A percentile compares a stretch with the other conserved stretches of the same genome.
These are phyloP conservation scores for Diutina catenulata DNA, from an alignment of 1,139 yeast species.

Conservation along the genomic window DNA sequence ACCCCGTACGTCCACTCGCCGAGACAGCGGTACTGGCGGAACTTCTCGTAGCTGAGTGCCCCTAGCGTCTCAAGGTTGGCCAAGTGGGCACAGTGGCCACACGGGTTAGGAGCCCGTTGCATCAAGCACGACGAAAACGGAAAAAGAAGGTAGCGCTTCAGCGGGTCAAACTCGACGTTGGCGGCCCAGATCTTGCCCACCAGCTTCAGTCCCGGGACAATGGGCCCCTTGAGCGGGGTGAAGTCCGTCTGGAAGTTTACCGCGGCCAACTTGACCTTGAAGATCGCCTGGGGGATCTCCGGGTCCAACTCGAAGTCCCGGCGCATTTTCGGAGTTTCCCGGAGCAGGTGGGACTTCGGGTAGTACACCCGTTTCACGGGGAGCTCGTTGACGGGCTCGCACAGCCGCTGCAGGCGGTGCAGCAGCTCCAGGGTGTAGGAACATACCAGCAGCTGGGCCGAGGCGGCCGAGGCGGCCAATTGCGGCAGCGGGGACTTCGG, in stretches of 20 bases:
- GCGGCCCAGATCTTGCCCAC: conserved; percentile 16
- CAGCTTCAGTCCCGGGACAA: conserved; percentile 24
- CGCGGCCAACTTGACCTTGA: conserved; percentile 4
- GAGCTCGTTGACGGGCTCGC: conserved; percentile 10
- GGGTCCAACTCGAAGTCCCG: conserved; percentile 14
- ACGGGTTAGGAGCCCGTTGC: conserved; percentile 12
- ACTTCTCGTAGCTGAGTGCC: conserved; percentile 8
- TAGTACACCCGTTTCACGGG: conserved; percentile 23
- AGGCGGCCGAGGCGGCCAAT: not conserved
- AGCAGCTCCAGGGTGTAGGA: not conserved
- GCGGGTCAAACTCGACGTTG: not conserved
- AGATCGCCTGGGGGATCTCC: conserved; percentile 9
- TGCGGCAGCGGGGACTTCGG: not conserved
- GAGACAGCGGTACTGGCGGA: conserved; percentile 14
- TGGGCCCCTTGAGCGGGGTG: conserved; percentile 6
- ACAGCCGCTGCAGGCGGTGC: not conserved
- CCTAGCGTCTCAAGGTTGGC: conserved; percentile 5
- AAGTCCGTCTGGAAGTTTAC: conserved; percentile 6
- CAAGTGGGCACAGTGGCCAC: conserved; percentile 16
- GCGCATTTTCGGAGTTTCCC: conserved; percentile 21
- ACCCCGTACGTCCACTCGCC: conserved; percentile 21
- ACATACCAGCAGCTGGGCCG: not conserved
- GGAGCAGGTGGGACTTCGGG: conserved; percentile 11
- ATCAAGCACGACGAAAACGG: conserved; percentile 26
- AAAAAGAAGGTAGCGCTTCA: conserved; percentile 19